A percentile compares a stretch with the other conserved stretches of the same genome.
Evolutionary conservation across 129 eudicot species (phyloP).

Genomic region (Sambucus nigra): DNA sequence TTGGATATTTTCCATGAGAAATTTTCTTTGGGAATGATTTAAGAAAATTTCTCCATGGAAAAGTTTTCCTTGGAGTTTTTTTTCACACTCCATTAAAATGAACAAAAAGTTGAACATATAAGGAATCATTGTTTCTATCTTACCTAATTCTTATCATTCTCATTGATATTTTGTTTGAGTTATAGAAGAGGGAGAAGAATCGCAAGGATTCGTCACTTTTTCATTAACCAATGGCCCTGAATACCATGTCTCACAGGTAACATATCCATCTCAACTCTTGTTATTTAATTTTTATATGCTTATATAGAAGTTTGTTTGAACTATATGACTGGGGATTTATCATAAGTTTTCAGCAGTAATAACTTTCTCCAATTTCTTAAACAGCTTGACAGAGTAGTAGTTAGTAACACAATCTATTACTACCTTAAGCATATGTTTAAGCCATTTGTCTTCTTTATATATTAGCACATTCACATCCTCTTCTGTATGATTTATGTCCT

Average conservation of each 20-base stretch:
- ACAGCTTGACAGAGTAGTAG: neutral
- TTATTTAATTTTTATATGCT: too few relatives aligned
- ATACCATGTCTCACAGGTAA: slow-evolving; percentile 93
- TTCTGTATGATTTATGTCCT: too few relatives aligned
- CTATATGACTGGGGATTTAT: neutral
- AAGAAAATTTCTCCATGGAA: too few relatives aligned
- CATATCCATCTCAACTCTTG: neutral
- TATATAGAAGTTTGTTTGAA: too few relatives aligned
- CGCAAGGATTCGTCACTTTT: slow-evolving; percentile 77
- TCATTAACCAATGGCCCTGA: slow-evolving; percentile 95
- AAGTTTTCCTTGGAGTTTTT: too few relatives aligned
- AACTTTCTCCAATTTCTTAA: neutral
- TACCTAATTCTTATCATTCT: neutral
- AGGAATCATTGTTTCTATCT: too few relatives aligned
- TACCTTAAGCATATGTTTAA: neutral
- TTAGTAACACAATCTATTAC: neutral
- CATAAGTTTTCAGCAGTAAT: neutral
- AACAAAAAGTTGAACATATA: too few relatives aligned
- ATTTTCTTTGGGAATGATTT: too few relatives aligned
- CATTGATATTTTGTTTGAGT: neutral
- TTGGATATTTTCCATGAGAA: too few relatives aligned
- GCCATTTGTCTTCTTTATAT: too few relatives aligned
- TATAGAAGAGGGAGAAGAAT: slow-evolving; percentile 52
- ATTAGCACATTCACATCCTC: too few relatives aligned
- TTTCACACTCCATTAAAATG: too few relatives aligned